Evolutionary conservation across 1,139 yeast genomes (phyloP), one percentile per base, ranked within the genome.

Genomic region (Geotrichum citri-aurantii): DNA sequence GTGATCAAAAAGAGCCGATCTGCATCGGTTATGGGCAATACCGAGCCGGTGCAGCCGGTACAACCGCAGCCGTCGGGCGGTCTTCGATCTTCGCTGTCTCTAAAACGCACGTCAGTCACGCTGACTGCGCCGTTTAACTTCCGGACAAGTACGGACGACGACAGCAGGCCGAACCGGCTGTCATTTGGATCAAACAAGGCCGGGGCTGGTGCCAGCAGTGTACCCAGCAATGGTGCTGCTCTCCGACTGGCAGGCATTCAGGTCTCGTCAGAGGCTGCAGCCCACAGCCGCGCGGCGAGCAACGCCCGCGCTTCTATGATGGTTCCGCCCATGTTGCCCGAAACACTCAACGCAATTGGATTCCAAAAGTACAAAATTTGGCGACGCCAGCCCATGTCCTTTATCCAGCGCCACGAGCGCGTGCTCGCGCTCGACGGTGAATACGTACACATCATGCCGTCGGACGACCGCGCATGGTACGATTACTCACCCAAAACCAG

Each of bases 401-500:
- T 93, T 66, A 82, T 88, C 63, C 84, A 85, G 59, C 81, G 91
- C 57, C 89, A 90, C 62, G 96, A 92, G 65, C 83, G 95, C 65
- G 82, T 91, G 1, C 76, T 93, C 54, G 92, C 95, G 1, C 82
- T 93, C 50, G 98, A 93, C 71, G 98, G 98, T 21, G 97, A 91
- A 67, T 92, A 91, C 68, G 84, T 93, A 17, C 95, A 92, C 69
- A 81, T 93, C 57, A 84, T 92, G 66, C 97, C 98, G 1, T 84
- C 92, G 1, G 88, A 86, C 61, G 84, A 84, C 58, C 81, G 83
- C 65, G 80, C 79, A 52, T 77, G 84, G 81, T 82, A 84, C 65
- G 86, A 84, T 59, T 56, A 56, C 29, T 85, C 87, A 62, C 82
- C 87, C 65, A 92, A 92, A 69, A 92, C 97, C 0, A 84, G 92